These are phyloP conservation scores for Boletus insuetus DNA, from an alignment of 768 basidiomycete genomes.

Conservation along the genomic window DNA sequence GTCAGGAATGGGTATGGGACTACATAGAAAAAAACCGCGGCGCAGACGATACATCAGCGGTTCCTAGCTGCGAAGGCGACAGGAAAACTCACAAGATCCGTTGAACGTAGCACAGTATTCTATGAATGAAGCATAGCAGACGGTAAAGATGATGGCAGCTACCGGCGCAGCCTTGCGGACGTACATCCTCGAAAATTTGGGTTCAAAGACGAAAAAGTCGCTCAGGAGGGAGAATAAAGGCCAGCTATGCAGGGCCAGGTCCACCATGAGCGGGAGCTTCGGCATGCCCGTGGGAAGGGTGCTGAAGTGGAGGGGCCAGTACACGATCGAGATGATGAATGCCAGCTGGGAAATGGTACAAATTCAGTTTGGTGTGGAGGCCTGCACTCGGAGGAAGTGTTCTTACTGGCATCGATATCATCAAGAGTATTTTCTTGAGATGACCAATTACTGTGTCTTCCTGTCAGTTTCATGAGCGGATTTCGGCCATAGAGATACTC, in stretches of 20 bases:
- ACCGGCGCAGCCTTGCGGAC: constrained; percentile 15
- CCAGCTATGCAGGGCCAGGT: constrained; percentile 63
- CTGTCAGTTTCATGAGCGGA: neutral
- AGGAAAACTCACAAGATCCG: constrained; percentile 51
- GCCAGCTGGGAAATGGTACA: constrained; percentile 31
- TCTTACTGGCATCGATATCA: constrained; percentile 64
- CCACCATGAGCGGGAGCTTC: constrained; percentile 49
- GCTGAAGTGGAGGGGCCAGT: constrained; percentile 62
- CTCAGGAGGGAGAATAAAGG: constrained; percentile 56
- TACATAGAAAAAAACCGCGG: constrained; percentile 25
- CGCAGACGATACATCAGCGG: too few relatives aligned
- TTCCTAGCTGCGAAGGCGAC: neutral
- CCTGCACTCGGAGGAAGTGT: too few relatives aligned
- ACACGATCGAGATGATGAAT: constrained; percentile 54
- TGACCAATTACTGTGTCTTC: constrained; percentile 27
- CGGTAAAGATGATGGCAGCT: constrained; percentile 22
- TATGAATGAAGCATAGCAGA: constrained; percentile 61
- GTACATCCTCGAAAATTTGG: constrained; percentile 41
- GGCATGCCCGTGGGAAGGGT: constrained; percentile 26
- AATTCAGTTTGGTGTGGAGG: neutral
- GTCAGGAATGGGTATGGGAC: constrained; percentile 87
- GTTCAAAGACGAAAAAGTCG: constrained; percentile 70
- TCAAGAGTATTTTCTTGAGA: constrained; percentile 55
- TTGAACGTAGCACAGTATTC: constrained; percentile 67
- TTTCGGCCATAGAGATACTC: constrained; percentile 10